Percentiles rank a stretch among this genome's conserved stretches.
Evolutionary conservation across 176 grass and related monocot species (phyloP).

Genomic region (Guadua angustifolia): DNA sequence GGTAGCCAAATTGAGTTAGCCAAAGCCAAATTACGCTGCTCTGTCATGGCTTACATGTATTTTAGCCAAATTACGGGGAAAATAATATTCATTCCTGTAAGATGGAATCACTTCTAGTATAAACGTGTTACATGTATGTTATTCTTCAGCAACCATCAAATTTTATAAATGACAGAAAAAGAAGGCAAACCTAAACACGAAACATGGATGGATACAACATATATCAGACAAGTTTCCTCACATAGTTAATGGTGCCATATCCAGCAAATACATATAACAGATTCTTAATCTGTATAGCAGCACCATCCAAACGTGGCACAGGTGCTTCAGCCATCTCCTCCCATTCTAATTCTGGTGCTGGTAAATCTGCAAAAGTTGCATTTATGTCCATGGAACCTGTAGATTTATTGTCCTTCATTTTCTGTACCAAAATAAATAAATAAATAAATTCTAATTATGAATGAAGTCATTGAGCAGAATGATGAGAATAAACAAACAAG

Average conservation of each 20-base stretch:
- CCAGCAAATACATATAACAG: conserved; percentile 98
- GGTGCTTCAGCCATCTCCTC: conserved; percentile 89
- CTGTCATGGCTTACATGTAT: neutral
- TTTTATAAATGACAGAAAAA: conserved; percentile 18
- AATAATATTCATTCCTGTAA: neutral
- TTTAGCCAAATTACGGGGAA: neutral
- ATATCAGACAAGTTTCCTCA: conserved; percentile 55
- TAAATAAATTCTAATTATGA: conserved; percentile 4
- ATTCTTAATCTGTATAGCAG: conserved; percentile 94
- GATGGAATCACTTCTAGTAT: neutral
- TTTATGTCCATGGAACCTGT: conserved; percentile 59
- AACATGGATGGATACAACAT: conserved; percentile 11
- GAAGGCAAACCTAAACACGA: conserved; percentile 23
- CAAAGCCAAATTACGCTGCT: conserved; percentile 14
- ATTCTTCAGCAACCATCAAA: conserved; percentile 23
- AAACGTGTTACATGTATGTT: conserved; percentile 20
- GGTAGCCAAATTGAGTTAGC: neutral
- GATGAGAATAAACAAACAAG: conserved; percentile 25
- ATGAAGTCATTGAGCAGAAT: neutral
- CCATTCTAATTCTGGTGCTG: conserved; percentile 74
- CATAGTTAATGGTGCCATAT: conserved; percentile 93
- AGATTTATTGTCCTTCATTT: conserved; percentile 51
- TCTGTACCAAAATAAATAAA: conserved; percentile 43
- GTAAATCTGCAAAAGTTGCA: conserved; percentile 93
- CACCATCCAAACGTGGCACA: conserved; percentile 79